Conservation (phyloP, 495 filamentous ascomycete genomes). For the Aspergillus funiculosus region DNA sequence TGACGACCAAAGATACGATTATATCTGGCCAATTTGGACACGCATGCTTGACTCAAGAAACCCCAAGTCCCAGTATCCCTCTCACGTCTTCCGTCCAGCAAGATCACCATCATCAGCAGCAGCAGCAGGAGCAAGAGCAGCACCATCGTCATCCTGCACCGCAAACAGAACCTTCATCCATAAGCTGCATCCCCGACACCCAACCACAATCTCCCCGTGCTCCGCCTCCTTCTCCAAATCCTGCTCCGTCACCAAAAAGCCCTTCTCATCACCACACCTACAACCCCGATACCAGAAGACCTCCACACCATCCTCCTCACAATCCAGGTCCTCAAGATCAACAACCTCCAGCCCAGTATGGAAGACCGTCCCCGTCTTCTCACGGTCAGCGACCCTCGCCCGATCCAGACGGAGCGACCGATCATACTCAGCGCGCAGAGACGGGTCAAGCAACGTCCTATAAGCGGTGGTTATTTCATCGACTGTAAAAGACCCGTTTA, state of each 20-base stretch:
- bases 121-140: not conserved
- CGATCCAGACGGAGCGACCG: slow-evolving; percentile 41
- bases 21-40: too few relatives aligned
- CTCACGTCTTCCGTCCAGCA: slow-evolving; percentile 5
- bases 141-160: slow-evolving; percentile 40
- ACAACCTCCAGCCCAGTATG: slow-evolving; percentile 69
- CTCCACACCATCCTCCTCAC: slow-evolving; percentile 37
- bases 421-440: slow-evolving; percentile 61
- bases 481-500: slow-evolving; percentile 45
- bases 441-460: slow-evolving; percentile 57
- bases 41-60: too few relatives aligned
- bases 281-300: slow-evolving; percentile 61
- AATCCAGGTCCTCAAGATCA: slow-evolving; percentile 74
- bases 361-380: slow-evolving; percentile 36
- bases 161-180: slow-evolving; percentile 73
- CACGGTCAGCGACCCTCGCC: slow-evolving; percentile 20
- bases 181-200: slow-evolving; percentile 75
- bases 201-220: slow-evolving; percentile 65
- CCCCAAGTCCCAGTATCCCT: too few relatives aligned
- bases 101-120: not conserved
- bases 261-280: slow-evolving; percentile 72
- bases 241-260: slow-evolving; percentile 61
- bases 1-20: too few relatives aligned
- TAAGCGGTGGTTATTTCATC: slow-evolving; percentile 79
- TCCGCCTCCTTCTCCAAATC: slow-evolving; percentile 63